Base-by-base conservation (phyloP, 306 rosid genomes). In the Medicago truncatula region DNA sequence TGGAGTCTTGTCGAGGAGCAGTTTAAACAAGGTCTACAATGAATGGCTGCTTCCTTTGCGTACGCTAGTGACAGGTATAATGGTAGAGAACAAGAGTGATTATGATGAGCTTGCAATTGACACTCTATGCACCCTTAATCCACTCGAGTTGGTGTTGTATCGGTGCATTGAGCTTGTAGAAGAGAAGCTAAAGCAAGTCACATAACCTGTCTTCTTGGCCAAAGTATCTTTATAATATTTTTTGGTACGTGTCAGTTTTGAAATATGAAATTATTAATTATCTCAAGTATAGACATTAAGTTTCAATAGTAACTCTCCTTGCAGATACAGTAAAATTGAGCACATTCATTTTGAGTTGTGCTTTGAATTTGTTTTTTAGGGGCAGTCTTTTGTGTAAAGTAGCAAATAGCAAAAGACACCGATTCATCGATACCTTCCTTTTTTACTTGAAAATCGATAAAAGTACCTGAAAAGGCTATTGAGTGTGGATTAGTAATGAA, bases 161-260 rank as follows among this genome's bases (percentile, higher is more conserved):
- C 92, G 91, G 4, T 92, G 99, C 80, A 89, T 96, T 70, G 93
- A 96, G 85, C 96, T 96, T 44, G 85, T 88, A 20, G 98, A 96
- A 85, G 92, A 89, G 75, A 83, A 88, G 83, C 77, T 92, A 44
- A 76, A 79, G 61, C 86, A 78, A 76, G 68, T 65, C 74, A 40
- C 72, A 9, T 83, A 56, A 77, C 38, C 16, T 18, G 23, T 75
- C 5, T 13, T 40, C 28, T 38, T 66, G 2, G 57, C 68, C 52
- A 12, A 21, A 34, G 43, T 43, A 52, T 18, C 18, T 53, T 49
- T 52, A 14, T 50, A 73, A 40, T 8, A 18, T 5, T 5, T 9
- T 9, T 9, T 6, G 43, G 28, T 9, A 64, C 9, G 10, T 36
- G 49, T 38, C 13, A 64, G 25, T 63, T 63, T 15, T 61, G 41